These are phyloP conservation scores for Luzula sylvatica DNA, from an alignment of 176 grass and related monocot species.

Conservation along the genomic window DNA sequence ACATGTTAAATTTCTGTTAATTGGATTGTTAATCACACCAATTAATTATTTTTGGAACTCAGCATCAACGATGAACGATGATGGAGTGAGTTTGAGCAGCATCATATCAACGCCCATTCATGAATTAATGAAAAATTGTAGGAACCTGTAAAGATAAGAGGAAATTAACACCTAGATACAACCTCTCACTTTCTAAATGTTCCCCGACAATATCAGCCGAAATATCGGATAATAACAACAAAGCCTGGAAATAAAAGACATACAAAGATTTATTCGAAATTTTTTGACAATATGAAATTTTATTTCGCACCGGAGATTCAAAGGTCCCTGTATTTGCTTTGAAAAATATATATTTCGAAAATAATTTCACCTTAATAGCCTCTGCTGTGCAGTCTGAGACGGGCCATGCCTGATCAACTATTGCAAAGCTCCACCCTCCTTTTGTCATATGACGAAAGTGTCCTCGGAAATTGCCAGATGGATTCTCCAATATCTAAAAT, in stretches of 20 bases:
- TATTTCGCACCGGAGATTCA: no score
- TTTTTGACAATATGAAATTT: no score
- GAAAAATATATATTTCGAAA: neutral
- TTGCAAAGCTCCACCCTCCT: conserved; percentile 57
- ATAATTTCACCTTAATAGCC: conserved; percentile 41
- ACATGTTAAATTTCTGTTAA: no score
- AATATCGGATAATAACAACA: neutral
- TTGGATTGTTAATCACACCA: no score
- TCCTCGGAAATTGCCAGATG: conserved; percentile 38
- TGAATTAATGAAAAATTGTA: conserved; percentile 2
- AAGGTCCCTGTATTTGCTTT: neutral
- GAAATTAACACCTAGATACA: conserved; percentile 10
- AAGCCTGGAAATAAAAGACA: neutral
- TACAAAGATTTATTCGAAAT: neutral
- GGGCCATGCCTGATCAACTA: conserved; percentile 46
- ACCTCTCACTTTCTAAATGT: neutral
- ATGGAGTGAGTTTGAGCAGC: no score
- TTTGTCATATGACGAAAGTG: conserved; percentile 42
- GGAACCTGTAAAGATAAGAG: conserved; percentile 4
- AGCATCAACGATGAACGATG: no score
- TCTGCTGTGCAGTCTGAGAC: conserved; percentile 76
- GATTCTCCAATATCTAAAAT: conserved; percentile 50
- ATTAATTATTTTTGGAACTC: no score
- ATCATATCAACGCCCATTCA: no score
- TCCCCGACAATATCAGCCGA: neutral